Evolutionary conservation across 805 yeast genomes (phyloP).

Genomic region (Barnettozyma sucrosica): DNA sequence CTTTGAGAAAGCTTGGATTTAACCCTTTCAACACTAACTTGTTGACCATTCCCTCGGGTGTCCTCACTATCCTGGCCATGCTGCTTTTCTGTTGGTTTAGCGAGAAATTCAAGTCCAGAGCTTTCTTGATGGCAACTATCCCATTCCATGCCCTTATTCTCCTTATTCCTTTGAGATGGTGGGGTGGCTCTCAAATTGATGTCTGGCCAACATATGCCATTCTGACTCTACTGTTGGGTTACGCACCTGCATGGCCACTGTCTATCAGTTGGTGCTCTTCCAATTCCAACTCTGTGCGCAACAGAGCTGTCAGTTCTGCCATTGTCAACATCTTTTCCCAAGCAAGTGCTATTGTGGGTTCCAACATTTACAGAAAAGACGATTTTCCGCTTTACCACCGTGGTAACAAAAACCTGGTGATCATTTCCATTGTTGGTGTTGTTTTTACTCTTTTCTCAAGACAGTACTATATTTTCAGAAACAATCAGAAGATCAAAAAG

Average conservation of each 20-base stretch:
- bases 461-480: constrained; percentile 31
- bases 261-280: constrained; percentile 41
- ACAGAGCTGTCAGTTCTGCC: constrained; percentile 59
- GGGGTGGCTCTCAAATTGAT: constrained; percentile 28
- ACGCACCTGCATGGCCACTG: constrained; percentile 2
- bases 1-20: constrained; percentile 44
- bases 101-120: constrained; percentile 26
- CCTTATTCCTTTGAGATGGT: constrained; percentile 31
- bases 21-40: constrained; percentile 44
- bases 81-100: constrained; percentile 34
- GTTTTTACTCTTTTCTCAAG: constrained; percentile 21
- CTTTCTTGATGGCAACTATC: constrained; percentile 24
- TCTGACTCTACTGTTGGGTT: constrained; percentile 1
- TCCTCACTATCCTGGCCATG: constrained; percentile 33
- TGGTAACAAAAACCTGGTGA: constrained; percentile 39
- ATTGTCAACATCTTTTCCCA: constrained; percentile 61
- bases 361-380: constrained; percentile 48
- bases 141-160: constrained; percentile 31
- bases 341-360: constrained; percentile 46
- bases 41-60: constrained; percentile 44
- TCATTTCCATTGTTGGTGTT: background rate
- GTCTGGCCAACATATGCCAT: constrained; percentile 29
- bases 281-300: constrained; percentile 54
- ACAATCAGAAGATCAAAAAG: constrained; percentile 34
- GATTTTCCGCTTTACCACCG: constrained; percentile 53